These are phyloP conservation scores for Fragilariopsis cylindrus DNA, from an alignment of 108 stramenopile genomes.

Conservation along the genomic window DNA sequence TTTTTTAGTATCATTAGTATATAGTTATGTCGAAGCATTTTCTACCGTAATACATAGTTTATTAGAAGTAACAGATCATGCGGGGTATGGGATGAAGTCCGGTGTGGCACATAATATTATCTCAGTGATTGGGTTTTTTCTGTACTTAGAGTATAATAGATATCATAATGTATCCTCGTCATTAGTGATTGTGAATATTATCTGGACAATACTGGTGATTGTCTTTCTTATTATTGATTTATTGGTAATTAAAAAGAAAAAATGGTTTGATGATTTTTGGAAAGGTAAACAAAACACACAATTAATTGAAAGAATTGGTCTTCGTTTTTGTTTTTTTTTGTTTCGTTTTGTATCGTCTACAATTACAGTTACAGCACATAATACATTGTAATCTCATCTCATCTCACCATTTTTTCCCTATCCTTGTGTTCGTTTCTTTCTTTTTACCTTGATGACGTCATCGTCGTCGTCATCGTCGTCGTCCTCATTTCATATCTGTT, in stretches of 20 bases:
- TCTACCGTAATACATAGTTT: constrained; percentile 10
- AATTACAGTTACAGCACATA: neutral
- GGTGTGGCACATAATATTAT: neutral
- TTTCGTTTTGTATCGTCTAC: neutral
- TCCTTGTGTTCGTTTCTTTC: neutral
- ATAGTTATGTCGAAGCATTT: neutral
- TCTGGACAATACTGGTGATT: neutral
- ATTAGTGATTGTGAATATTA: neutral
- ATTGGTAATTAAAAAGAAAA: neutral
- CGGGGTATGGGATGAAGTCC: constrained; percentile 1
- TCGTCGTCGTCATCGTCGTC: too few species aligned
- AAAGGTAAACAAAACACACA: neutral
- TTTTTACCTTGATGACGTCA: too few species aligned
- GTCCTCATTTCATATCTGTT: too few species aligned
- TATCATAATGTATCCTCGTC: neutral
- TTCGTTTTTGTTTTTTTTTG: neutral
- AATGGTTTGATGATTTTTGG: constrained; percentile 10
- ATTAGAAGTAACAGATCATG: constrained; percentile 5
- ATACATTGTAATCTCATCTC: neutral
- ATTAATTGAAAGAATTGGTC: neutral
- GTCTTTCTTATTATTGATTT: neutral
- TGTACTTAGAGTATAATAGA: neutral
- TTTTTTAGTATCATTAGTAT: neutral
- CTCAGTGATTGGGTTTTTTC: neutral
- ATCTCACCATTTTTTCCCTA: neutral